Evolutionary conservation across 2,329 filamentous ascomycete genomes (phyloP), one percentile per base, ranked within the genome.

Genomic region (Colletotrichum euphorbiae): DNA sequence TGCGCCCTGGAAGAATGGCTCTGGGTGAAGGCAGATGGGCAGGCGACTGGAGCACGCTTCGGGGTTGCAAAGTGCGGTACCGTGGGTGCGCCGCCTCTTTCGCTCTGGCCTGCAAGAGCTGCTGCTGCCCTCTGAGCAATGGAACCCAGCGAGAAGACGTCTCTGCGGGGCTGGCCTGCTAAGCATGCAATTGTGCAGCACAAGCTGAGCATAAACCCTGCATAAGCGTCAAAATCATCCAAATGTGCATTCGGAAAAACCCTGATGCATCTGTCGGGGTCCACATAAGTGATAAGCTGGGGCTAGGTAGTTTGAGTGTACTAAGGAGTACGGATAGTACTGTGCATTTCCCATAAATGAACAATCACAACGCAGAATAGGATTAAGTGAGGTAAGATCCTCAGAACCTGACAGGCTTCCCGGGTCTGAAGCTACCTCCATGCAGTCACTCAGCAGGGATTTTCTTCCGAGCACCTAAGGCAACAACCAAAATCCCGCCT

Each of bases 1-100:
- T 68, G 68, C 64, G 59, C 55, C 59, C 55, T 60, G 56, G 60
- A 38, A 61, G 58, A 68, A 33, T 70, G 63, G 64, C 63, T 43
- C 52, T 62, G 62, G 62, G 57, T 52, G 67, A 67, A 69, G 57
- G 57, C 13, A 63, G 50, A 67, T 45, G 19, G 64, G 58, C 45
- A 69, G 59, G 52, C 64, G 63, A 69, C 62, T 45, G 56, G 50
- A 55, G 42, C 68, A 69, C 52, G 52, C 52, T 63, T 69, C 58
- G 64, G 67, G 64, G 21, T 50, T 56, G 60, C 38, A 61, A 58
- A 62, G 68, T 68, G 68, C 48, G 36, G 33, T 54, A 21, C 51
- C n/a, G 51, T 54, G 51, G 51, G 65, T 70, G 69, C 66, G 65
- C 59, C 43, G 24, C 24, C 24, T 24, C 24, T 24, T 24, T 24